phyloP scores from a whole-genome alignment of 2,329 filamentous ascomycete species.

The Epichloe aotearoae region DNA sequence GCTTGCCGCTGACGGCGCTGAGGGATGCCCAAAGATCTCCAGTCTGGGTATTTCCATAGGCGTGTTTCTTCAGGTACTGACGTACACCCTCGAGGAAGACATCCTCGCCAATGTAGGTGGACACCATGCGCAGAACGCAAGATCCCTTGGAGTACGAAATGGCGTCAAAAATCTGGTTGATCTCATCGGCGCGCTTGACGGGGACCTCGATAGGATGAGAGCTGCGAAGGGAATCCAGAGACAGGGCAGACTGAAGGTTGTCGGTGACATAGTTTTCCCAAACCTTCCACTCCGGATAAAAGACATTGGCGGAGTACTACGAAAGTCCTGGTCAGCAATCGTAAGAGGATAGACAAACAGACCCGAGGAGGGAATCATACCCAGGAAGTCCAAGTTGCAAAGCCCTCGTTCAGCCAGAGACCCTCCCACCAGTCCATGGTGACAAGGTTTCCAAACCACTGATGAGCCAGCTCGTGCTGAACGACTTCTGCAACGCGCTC shows the following conservation, averaged over 20 bases:
- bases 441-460: slow-evolving; percentile 96
- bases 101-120: slow-evolving; percentile 86
- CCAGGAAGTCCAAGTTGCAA: slow-evolving; percentile 43
- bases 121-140: slow-evolving; percentile 93
- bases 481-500: slow-evolving; percentile 91
- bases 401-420: slow-evolving; percentile 90
- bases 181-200: slow-evolving; percentile 87
- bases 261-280: slow-evolving; percentile 94
- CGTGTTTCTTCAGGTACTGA: slow-evolving; percentile 86
- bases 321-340: background rate
- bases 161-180: slow-evolving; percentile 96
- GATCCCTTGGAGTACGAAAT: slow-evolving; percentile 97
- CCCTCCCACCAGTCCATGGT: slow-evolving; percentile 99
- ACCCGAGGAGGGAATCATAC: background rate
- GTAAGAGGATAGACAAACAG: background rate
- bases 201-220: slow-evolving; percentile 95
- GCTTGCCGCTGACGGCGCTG: slow-evolving; percentile 79
- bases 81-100: slow-evolving; percentile 85
- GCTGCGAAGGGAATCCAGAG: slow-evolving; percentile 81
- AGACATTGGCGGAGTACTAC: slow-evolving; percentile 75
- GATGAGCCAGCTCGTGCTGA: slow-evolving; percentile 91
- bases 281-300: slow-evolving; percentile 97
- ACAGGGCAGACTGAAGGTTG: slow-evolving; percentile 75
- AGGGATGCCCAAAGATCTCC: slow-evolving; percentile 83
- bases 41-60: slow-evolving; percentile 90